These are phyloP conservation scores for Boletus smithii DNA, from an alignment of 1,284 basidiomycete species.

Conservation along the genomic window DNA sequence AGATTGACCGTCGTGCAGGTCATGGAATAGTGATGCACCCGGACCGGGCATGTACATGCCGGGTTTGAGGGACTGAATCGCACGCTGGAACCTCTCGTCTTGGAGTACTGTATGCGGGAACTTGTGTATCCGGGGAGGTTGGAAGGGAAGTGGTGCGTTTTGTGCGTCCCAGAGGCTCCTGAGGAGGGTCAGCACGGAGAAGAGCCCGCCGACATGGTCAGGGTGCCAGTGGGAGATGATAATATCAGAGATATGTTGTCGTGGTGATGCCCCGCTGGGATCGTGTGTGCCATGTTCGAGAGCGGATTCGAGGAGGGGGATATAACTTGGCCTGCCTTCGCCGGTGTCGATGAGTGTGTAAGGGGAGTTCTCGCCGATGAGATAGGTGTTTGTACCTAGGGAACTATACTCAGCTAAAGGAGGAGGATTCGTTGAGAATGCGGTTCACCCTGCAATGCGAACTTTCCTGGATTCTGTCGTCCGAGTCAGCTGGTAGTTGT, in stretches of 20 bases:
- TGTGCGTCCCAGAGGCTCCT: slow-evolving; percentile 53
- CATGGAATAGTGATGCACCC: slow-evolving; percentile 47
- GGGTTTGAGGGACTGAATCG: slow-evolving; percentile 43
- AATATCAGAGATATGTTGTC: slow-evolving; percentile 73
- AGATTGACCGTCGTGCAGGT: slow-evolving; percentile 52
- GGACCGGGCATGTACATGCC: slow-evolving; percentile 45
- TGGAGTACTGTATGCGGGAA: slow-evolving; percentile 41
- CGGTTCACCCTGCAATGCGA: slow-evolving; percentile 79
- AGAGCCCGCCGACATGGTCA: slow-evolving; percentile 83
- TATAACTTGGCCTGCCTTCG: slow-evolving; percentile 72
- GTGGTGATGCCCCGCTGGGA: slow-evolving; percentile 28
- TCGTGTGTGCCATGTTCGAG: slow-evolving; percentile 36
- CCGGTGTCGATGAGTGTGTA: slow-evolving; percentile 87
- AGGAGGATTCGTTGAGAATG: background rate
- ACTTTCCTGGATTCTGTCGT: slow-evolving; percentile 81
- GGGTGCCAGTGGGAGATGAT: slow-evolving; percentile 89
- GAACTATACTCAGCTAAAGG: background rate
- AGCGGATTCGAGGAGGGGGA: slow-evolving; percentile 61
- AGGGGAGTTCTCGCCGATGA: slow-evolving; percentile 67
- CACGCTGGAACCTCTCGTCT: slow-evolving; percentile 37
- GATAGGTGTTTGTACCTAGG: slow-evolving; percentile 89
- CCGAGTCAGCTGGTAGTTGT: background rate
- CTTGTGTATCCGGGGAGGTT: slow-evolving; percentile 71
- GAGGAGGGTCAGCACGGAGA: slow-evolving; percentile 67
- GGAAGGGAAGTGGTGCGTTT: slow-evolving; percentile 44